Evolutionary conservation across 306 rosid genomes (phyloP), one percentile per base, ranked within the genome.

Genomic region (Castanea crenata): DNA sequence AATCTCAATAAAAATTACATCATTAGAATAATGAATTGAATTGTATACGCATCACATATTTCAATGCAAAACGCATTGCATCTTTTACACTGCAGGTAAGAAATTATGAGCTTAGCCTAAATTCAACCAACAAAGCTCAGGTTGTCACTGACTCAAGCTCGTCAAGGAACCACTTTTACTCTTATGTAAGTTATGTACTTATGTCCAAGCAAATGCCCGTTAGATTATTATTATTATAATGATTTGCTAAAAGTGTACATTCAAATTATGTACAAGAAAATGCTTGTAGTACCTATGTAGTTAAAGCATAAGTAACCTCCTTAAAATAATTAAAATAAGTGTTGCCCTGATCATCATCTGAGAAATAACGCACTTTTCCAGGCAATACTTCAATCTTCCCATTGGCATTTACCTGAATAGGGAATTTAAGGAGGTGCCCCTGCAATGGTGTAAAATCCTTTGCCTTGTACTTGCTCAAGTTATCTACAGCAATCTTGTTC

Each of bases 341-440:
- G 46, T 38, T 38, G 11, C 46, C 46, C 46, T 2, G 87, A 64
- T 90, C 87, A n/a, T 82, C 87, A 54, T 89, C 92, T 0, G 92
- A 90, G 77, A 89, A 89, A 18, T 73, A 77, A 38, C 46, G 46
- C 86, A 82, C 89, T 23, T 81, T 84, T 41, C 92, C 87, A 0
- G 49, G 82, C 56, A 86, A 51, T 13, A 86, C 71, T 14, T 84
- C 70, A 18, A 89, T 75, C 74, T 80, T 89, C 18, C 92, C 87
- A 27, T 69, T 73, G 38, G 71, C 56, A 52, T 76, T 80, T 14
- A 89, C 84, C 54, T 78, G 81, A 16, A 86, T 79, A 6, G 90
- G 92, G 81, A 84, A 86, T 51, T 75, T 82, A 3, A 92, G 27
- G 51, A 93, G 89, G 84, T 92, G 98, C 20, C 99, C 98, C 81